Base-by-base conservation (phyloP, 495 filamentous ascomycete genomes). In the Penicillium soppii region DNA sequence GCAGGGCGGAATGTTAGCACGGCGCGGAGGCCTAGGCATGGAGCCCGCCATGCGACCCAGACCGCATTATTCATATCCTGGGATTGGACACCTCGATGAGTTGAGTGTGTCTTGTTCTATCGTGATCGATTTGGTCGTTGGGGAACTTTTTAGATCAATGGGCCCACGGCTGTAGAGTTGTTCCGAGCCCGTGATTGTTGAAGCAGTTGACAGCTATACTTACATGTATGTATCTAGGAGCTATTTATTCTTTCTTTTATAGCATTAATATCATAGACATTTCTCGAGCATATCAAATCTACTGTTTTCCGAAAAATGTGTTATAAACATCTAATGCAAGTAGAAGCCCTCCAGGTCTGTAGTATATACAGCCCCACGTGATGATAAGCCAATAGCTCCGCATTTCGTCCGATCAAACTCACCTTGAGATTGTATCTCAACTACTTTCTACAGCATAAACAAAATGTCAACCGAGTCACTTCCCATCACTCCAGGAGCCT, bases 51-150 rank as follows among this genome's bases (percentile, higher is more conserved):
- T 71, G 71, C 67, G 61, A 66, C 60, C 55, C 68, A 63, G 58
- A 72, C 57, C 46, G 64, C 75, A 74, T 71, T 71, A 63, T 63
- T 79, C 77, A 80, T 80, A 58, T 71, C 70, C 62, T 57, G 58
- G 51, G 39, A 57, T 58, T 59, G 47, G 47, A 38, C 43, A 53
- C 43, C n/a, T n/a, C n/a, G n/a, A n/a, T n/a, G n/a, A n/a, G n/a
- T n/a, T n/a, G n/a, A n/a, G n/a, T n/a, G n/a, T n/a, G n/a, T n/a
- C n/a, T n/a, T n/a, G n/a, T n/a, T n/a, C n/a, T n/a, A n/a, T n/a
- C n/a, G n/a, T n/a, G n/a, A n/a, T n/a, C n/a, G n/a, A n/a, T n/a
- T n/a, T n/a, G n/a, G n/a, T n/a, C n/a, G n/a, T 49, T 42, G 29
- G 33, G 37, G 47, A 42, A 41, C 26, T 46, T 46, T 50, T 55